Evolutionary conservation across 106 monocot species (phyloP).

Genomic region (Dioscorea dumetorum): DNA sequence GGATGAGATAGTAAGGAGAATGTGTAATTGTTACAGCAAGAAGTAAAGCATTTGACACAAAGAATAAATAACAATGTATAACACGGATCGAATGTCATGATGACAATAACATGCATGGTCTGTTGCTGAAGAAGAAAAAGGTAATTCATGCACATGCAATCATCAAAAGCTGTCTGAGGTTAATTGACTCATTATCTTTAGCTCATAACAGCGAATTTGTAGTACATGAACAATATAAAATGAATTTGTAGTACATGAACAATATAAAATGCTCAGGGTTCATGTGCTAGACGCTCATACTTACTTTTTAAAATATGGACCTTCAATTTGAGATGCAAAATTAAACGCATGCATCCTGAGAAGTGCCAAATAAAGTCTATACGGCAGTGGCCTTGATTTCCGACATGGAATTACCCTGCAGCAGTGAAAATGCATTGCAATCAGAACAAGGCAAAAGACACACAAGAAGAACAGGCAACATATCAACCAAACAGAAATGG

Average conservation of each 20-base stretch:
- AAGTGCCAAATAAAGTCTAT: constrained; percentile 85
- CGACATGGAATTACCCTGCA: constrained; percentile 70
- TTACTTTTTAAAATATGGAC: constrained; percentile 57
- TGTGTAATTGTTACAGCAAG: too few relatives aligned
- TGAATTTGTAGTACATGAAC: too few relatives aligned
- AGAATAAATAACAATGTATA: too few relatives aligned
- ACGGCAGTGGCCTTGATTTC: constrained; percentile 37
- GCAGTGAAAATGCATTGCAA: neutral
- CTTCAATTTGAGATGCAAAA: constrained; percentile 51
- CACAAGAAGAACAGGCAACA: neutral
- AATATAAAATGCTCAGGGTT: neutral
- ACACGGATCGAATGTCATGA: too few relatives aligned
- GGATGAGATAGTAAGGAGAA: too few relatives aligned
- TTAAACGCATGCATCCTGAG: constrained; percentile 51
- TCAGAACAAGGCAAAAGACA: neutral
- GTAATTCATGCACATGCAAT: neutral
- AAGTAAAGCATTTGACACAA: too few relatives aligned
- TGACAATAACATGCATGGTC: neutral
- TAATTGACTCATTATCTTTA: neutral
- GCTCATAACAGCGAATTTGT: neutral
- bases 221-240: neutral
- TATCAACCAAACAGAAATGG: neutral
- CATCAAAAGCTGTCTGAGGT: neutral
- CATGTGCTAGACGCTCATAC: constrained; percentile 1
- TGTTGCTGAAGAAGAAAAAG: neutral